Conservation (phyloP, 495 filamentous ascomycete species). For the Aspergillus hancockii region DNA sequence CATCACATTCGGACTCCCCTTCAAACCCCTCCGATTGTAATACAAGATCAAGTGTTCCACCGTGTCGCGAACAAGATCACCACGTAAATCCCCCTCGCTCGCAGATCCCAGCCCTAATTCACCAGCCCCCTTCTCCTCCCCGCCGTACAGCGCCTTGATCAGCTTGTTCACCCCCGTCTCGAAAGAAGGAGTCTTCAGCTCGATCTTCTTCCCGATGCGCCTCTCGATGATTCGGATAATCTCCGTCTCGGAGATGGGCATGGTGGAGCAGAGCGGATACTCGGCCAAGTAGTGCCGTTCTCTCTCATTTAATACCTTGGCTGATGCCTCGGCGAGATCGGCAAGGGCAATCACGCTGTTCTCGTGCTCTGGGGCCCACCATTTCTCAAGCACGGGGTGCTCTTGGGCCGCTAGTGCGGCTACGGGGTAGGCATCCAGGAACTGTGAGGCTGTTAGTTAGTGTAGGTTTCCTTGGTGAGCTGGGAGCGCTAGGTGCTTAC, state of each 20-base stretch:
- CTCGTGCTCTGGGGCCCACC: conserved; percentile 21
- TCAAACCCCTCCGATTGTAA: conserved; percentile 31
- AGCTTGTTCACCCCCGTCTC: conserved; percentile 9
- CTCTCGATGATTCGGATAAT: conserved; percentile 2
- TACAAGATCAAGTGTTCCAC: conserved; percentile 32
- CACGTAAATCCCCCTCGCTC: conserved; percentile 10
- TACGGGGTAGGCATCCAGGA: conserved; percentile 33
- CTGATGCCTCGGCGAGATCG: conserved; percentile 26
- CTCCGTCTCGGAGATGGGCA: conserved; percentile 14
- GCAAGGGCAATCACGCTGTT: conserved; percentile 24
- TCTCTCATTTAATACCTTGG: conserved; percentile 25
- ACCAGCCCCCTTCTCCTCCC: neutral
- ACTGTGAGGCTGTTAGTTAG: neutral
- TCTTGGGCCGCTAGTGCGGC: conserved; percentile 19
- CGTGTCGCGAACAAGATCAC: conserved; percentile 21
- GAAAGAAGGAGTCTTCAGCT: conserved; percentile 3
- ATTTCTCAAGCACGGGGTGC: conserved; percentile 12
- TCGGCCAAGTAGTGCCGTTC: conserved; percentile 31
- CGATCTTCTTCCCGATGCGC: conserved; percentile 20
- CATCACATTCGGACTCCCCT: conserved; percentile 36
- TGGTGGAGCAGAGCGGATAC: conserved; percentile 33
- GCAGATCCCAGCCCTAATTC: neutral
- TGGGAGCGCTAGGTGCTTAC: neutral
- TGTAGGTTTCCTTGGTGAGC: neutral
- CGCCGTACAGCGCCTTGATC: conserved; percentile 6